These are phyloP conservation scores for Musa acuminata DNA, from an alignment of 176 grass and related monocot species.

Conservation along the genomic window DNA sequence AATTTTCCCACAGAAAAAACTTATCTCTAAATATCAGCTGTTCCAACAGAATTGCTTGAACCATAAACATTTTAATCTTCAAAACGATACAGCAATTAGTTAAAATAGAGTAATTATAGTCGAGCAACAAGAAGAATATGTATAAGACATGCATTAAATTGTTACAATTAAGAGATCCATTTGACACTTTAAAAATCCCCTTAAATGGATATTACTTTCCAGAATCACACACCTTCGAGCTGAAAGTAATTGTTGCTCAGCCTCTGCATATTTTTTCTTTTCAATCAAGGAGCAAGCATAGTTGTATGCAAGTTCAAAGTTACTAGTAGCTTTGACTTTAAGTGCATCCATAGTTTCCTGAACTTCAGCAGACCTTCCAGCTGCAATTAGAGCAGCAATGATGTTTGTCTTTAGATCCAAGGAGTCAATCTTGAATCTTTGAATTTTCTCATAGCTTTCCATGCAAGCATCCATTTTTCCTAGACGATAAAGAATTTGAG, in stretches of 20 bases:
- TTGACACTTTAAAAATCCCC: too few relatives aligned
- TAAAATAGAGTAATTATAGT: too few relatives aligned
- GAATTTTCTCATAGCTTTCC: conserved; percentile 74
- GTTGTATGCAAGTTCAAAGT: conserved; percentile 83
- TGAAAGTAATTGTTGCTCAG: conserved; percentile 61
- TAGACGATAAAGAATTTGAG: conserved; percentile 82
- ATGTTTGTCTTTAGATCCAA: conserved; percentile 78
- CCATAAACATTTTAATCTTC: too few relatives aligned
- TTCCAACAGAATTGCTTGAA: too few relatives aligned
- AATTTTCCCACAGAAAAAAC: too few relatives aligned
- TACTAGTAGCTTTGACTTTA: conserved; percentile 56
- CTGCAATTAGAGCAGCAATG: conserved; percentile 63
- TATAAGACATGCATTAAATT: too few relatives aligned
- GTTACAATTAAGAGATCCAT: too few relatives aligned
- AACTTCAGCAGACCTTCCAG: conserved; percentile 68
- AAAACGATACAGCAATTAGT: too few relatives aligned
- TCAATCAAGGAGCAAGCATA: conserved; percentile 82
- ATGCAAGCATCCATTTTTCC: conserved; percentile 83
- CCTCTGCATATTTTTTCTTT: conserved; percentile 70
- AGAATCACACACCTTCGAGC: conserved; percentile 51
- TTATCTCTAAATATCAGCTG: too few relatives aligned
- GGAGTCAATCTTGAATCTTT: conserved; percentile 68
- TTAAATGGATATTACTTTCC: too few relatives aligned
- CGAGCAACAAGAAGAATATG: too few relatives aligned
- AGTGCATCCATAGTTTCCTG: conserved; percentile 48